Base-by-base conservation (phyloP, 2,329 filamentous ascomycete species). In the Akanthomyces dipterigenus region DNA sequence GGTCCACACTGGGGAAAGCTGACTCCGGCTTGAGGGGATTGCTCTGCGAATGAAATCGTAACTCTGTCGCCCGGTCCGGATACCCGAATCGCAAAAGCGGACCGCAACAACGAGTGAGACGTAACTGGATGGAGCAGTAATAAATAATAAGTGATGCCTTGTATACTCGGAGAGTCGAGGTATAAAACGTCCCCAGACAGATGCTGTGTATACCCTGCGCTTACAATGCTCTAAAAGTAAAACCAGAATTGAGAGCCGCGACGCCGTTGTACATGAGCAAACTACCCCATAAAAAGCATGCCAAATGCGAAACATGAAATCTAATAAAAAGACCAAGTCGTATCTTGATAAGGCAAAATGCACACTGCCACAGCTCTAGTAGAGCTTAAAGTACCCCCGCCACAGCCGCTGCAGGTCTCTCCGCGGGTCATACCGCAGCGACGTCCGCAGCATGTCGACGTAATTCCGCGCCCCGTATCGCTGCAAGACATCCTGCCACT, bases 381-480 rank as follows among this genome's bases (percentile, higher is more conserved):
- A 56, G 54, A 56, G 42, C 26, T 46, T 57, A 5, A 31, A 57
- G 16, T 46, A 57, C 14, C 43, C 55, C 16, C 20, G 38, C 55
- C 42, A 57, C 9, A 57, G 31, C 6, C 55, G 26, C 22, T 38
- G 55, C 28, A 57, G 5, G 43, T 48, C 20, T 38, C 31, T 38
- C 1, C 22, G 28, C 28, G 55, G 55, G 20, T 57, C 55, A 24
- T 48, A 57, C 14, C 55, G 55, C 16, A 57, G 43, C 28, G 55
- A 48, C 22, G 55, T 48, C 55, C 16, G 7, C 20, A 57, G 20
- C 42, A 76, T 51, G 20, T 65, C 68, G 5, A 65, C 62, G n/a
- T 70, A 51, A 26, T 72, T 78, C 34, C 69, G 63, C 36, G 64
- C 36, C 0, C 76, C 76, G 58, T 78, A 79, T 3, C 73, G 67